Evolutionary conservation across 1,284 basidiomycete species (phyloP), one percentile per base, ranked within the genome.

Genomic region (Golubevia sp.): DNA sequence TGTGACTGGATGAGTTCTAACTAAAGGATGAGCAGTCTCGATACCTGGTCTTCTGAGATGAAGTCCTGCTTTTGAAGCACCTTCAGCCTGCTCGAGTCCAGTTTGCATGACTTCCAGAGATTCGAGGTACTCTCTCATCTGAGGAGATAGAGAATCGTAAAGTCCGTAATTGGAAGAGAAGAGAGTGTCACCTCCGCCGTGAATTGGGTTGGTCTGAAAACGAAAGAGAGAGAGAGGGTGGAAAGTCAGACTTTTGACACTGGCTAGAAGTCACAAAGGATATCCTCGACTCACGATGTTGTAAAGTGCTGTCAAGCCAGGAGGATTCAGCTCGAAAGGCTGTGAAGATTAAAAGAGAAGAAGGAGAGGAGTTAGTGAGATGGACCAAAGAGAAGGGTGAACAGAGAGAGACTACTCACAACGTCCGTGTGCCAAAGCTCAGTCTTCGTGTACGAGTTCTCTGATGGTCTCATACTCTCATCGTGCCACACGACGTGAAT

Each of bases 201-300:
- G 38, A 44, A 44, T 18, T 49, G 75, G 75, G 49, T 66, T 70
- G 38, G 70, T 72, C n/a, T n/a, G n/a, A n/a, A n/a, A n/a, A n/a
- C n/a, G n/a, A n/a, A n/a, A n/a, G n/a, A n/a, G n/a, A n/a, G n/a
- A n/a, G n/a, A n/a, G n/a, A n/a, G n/a, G n/a, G n/a, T n/a, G n/a
- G n/a, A n/a, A n/a, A n/a, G n/a, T n/a, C n/a, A n/a, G n/a, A n/a
- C n/a, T n/a, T n/a, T n/a, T n/a, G n/a, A n/a, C n/a, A n/a, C n/a
- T n/a, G n/a, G n/a, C n/a, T n/a, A n/a, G n/a, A n/a, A n/a, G n/a
- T n/a, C n/a, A n/a, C n/a, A n/a, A n/a, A n/a, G n/a, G n/a, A n/a
- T n/a, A n/a, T n/a, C n/a, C n/a, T n/a, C n/a, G n/a, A 23, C 48
- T 18, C 48, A 49, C 48, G 18, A 53, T 25, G 51, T 53, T 53